Evolutionary conservation across 208 protist genomes (phyloP).

Genomic region (Leishmania gerbilli): DNA sequence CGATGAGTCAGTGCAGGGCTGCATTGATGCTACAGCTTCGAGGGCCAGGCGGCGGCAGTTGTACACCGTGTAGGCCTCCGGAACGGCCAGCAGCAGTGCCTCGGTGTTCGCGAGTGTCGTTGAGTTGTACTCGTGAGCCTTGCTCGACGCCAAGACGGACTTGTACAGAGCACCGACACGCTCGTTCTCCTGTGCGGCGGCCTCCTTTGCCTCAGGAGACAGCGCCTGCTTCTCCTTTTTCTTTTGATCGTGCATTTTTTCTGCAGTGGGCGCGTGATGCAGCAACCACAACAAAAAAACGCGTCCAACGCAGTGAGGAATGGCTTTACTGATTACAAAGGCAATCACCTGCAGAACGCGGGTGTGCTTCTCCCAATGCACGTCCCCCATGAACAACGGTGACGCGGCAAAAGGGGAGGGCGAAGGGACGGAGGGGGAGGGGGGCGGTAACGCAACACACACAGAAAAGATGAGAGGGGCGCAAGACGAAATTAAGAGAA

Average conservation of each 20-base stretch:
- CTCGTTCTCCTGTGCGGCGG: constrained; percentile 38
- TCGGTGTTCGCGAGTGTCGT: constrained; percentile 41
- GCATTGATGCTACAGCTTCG: constrained; percentile 21
- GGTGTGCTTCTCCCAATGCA: neutral
- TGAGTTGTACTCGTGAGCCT: constrained; percentile 26
- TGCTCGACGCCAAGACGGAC: constrained; percentile 32
- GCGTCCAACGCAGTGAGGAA: neutral
- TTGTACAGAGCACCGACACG: constrained; percentile 49
- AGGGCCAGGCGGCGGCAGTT: constrained; percentile 69
- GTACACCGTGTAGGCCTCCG: constrained; percentile 85
- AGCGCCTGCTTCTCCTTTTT: constrained; percentile 37
- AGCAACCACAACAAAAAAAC: neutral
- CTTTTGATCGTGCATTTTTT: constrained; percentile 67
- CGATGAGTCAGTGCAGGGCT: neutral
- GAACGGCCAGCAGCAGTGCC: constrained; percentile 56
- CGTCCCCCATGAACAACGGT: neutral
- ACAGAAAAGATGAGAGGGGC: neutral
- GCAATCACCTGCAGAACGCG: neutral
- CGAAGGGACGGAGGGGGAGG: neutral
- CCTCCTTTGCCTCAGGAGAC: constrained; percentile 19
- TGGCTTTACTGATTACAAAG: neutral
- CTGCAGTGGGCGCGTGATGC: neutral
- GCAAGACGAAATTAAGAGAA: constrained; percentile 7
- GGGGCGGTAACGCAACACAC: neutral
- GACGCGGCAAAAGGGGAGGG: neutral